A percentile compares a stretch with the other conserved stretches of the same genome.
phyloP scores from a whole-genome alignment of 2,329 filamentous ascomycete species.

The Ascochyta fabae region DNA sequence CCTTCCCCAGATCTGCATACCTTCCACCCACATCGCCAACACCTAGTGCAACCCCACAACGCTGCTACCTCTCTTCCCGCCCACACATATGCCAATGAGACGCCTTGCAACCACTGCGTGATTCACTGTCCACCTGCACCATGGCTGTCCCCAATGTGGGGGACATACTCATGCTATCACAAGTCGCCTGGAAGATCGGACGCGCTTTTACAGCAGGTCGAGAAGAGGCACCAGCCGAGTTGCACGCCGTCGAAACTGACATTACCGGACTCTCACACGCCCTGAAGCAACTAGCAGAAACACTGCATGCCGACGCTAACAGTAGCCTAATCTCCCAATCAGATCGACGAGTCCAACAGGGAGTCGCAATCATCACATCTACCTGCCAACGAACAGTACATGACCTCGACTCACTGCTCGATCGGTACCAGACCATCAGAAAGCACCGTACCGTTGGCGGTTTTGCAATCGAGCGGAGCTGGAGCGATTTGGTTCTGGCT shows the following conservation, averaged over 20 bases:
- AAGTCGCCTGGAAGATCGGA: slow-evolving; percentile 55
- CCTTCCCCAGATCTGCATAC: slow-evolving; percentile 23
- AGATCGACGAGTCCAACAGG: slow-evolving; percentile 44
- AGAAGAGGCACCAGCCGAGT: slow-evolving; percentile 50
- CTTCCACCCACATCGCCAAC: not conserved
- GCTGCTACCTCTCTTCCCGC: not conserved
- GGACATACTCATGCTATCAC: slow-evolving; percentile 56
- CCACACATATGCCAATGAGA: not conserved
- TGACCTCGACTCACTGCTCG: slow-evolving; percentile 54
- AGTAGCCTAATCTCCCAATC: slow-evolving; percentile 40
- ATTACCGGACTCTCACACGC: slow-evolving; percentile 52
- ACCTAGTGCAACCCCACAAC: not conserved
- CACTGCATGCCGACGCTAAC: slow-evolving; percentile 47
- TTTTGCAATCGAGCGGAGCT: slow-evolving; percentile 52
- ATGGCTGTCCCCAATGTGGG: slow-evolving; percentile 49
- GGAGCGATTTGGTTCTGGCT: slow-evolving; percentile 52
- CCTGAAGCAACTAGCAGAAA: slow-evolving; percentile 54
- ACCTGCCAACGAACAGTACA: slow-evolving; percentile 51
- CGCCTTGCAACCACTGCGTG: not conserved
- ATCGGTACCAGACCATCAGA: slow-evolving; percentile 54
- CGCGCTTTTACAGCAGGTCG: slow-evolving; percentile 52
- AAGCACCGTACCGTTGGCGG: slow-evolving; percentile 50
- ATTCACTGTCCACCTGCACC: not conserved
- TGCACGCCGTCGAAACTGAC: slow-evolving; percentile 53
- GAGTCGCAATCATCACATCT: slow-evolving; percentile 49